Base-by-base conservation (phyloP, 2,329 filamentous ascomycete genomes). In the Tolypocladium inflatum region DNA sequence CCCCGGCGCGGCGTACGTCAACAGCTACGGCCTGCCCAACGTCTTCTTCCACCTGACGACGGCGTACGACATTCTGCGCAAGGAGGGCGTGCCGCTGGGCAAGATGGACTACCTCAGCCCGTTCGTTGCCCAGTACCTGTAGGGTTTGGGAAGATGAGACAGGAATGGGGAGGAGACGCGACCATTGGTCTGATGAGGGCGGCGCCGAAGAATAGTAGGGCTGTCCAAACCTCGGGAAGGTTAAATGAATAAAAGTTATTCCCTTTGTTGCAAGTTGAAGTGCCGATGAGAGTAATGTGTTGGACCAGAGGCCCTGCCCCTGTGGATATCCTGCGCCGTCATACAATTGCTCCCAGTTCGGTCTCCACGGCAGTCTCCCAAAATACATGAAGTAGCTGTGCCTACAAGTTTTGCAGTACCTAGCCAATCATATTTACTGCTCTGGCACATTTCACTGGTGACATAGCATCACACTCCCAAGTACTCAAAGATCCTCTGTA, bases 11-110 rank as follows among this genome's bases (percentile, higher is more conserved):
- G 69, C 73, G 2, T 87, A 82, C 65, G 65, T 81, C 26, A 65
- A 70, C 45, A 70, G 71, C 3, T 83, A 78, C 67, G 75, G 71
- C 4, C 57, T 84, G 50, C 84, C 85, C 26, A 86, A 88, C 65
- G 70, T 87, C 63, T 86, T 77, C 73, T 89, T 89, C 71, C 86
- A 89, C 66, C 62, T 82, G 17, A 76, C 70, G 3, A 84, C 77
- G 15, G 76, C 81, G 11, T 89, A 89, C 71, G 74, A 70, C 26
- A 82, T 89, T 57, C 65, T 88, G 67, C 75, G 86, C 60, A 79
- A 76, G 65, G 78, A 83, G 70, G 86, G 85, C 1, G 81, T 87
- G 33, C 72, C 75, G 0, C n/a, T 89, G 21, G 84, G 83, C 39
- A 88, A 88, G 76, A 45, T 61, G 56, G 81, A 87, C 65, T 88